Base-by-base conservation (phyloP, 169 alveolate species). In the Theileria parva region DNA sequence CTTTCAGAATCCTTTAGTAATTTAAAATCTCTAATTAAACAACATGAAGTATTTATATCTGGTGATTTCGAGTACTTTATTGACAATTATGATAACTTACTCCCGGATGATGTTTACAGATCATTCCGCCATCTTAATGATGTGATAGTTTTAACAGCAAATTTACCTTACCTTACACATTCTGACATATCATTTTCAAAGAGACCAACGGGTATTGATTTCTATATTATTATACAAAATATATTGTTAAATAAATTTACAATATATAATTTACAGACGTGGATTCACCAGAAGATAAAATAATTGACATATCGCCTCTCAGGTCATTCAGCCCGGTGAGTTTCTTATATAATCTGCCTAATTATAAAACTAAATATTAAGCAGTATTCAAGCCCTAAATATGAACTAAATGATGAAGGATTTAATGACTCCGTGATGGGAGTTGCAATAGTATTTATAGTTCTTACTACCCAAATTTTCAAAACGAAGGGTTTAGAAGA, bases 401-500 rank as follows among this genome's bases (percentile, higher is more conserved):
- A 68, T 1, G 86, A 83, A 8, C 34, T 63, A 17, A 75, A 73
- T 32, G 79, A 83, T 17, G 85, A 83, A n/a, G 11, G 34, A 8
- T 37, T 27, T 19, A 12, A 23, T 23, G 55, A 17, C 2, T 3
- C 50, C 9, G n/a, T 34, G 34, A 61, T 21, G 65, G 55, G 53
- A 21, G 69, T 72, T 11, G 85, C 80, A 0, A 39, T 25, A 12
- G 44, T 83, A 51, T 77, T 83, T 34, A 15, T 83, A 30, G 30
- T 83, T n/a, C 73, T 66, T 80, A 68, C 86, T 39, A 83, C 65
- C 75, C 80, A 76, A 12, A 86, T 75, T 80, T 21, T 81, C 19
- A 17, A 48, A 69, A 48, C 48, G n/a, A 12, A 11, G 34, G 51
- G 63, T 8, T 53, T 53, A 12, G 80, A 74, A 13, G n/a, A 21